These are phyloP conservation scores for Entomortierella parvispora DNA, from an alignment of 192 early-diverging fungal species.

Conservation along the genomic window DNA sequence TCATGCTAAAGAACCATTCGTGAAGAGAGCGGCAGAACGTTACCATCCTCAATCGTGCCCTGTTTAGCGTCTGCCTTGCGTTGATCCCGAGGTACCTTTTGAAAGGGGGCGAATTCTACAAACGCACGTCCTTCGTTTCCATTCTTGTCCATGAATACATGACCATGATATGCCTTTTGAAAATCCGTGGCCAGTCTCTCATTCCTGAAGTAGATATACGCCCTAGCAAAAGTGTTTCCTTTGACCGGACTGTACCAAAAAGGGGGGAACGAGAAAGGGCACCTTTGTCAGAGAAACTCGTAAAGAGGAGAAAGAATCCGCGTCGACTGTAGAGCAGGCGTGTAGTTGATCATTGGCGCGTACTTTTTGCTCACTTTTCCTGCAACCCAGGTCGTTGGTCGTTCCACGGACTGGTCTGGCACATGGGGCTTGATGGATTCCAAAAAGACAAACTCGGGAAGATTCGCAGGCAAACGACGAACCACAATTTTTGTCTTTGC, in stretches of 20 bases:
- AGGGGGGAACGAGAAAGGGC: neutral
- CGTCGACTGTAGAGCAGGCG: neutral
- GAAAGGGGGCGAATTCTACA: constrained; percentile 86
- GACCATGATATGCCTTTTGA: constrained; percentile 79
- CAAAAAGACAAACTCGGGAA: constrained; percentile 78
- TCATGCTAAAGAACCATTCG: no score
- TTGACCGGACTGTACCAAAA: constrained; percentile 80
- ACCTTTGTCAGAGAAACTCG: neutral
- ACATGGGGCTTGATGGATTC: constrained; percentile 68
- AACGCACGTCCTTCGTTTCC: constrained; percentile 77
- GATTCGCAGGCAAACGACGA: constrained; percentile 77
- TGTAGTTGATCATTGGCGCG: neutral
- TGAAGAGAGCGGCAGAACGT: neutral
- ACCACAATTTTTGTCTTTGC: constrained; percentile 78
- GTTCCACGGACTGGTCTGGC: constrained; percentile 57
- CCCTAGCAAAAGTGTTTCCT: constrained; percentile 73
- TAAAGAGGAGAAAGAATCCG: neutral
- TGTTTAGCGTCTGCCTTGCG: constrained; percentile 72
- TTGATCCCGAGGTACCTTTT: constrained; percentile 73
- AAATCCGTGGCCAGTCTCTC: constrained; percentile 77
- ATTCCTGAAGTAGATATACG: constrained; percentile 79
- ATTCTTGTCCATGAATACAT: constrained; percentile 75
- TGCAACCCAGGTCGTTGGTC: constrained; percentile 60
- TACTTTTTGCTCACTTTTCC: constrained; percentile 85
- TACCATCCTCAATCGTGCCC: constrained; percentile 83